These are phyloP conservation scores for Cladophialophora exuberans DNA, from an alignment of 2,329 filamentous ascomycete genomes.

Conservation along the genomic window DNA sequence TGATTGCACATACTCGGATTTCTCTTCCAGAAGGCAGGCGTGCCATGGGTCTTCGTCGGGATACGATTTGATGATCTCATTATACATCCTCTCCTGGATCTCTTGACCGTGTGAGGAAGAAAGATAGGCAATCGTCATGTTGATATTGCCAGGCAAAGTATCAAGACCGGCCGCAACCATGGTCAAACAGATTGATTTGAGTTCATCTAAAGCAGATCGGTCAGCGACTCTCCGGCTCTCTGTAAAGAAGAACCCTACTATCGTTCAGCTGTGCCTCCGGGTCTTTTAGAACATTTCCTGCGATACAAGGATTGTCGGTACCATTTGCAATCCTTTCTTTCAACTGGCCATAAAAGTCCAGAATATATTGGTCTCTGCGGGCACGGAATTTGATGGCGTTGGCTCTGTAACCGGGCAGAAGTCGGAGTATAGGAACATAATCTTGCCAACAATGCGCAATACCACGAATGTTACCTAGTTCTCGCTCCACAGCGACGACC, in stretches of 20 bases:
- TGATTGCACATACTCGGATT: slow-evolving; percentile 73
- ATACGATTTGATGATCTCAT: slow-evolving; percentile 70
- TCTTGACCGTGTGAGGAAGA: slow-evolving; percentile 66
- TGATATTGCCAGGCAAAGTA: slow-evolving; percentile 75
- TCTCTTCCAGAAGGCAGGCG: slow-evolving; percentile 71
- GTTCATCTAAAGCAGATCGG: slow-evolving; percentile 58
- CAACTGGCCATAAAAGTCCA: slow-evolving; percentile 58
- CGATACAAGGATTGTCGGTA: slow-evolving; percentile 69
- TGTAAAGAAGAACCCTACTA: no score
- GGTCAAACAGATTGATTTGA: slow-evolving; percentile 78
- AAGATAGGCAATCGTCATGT: slow-evolving; percentile 77
- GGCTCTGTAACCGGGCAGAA: slow-evolving; percentile 63
- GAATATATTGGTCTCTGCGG: slow-evolving; percentile 68
- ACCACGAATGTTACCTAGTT: slow-evolving; percentile 74
- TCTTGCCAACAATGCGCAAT: slow-evolving; percentile 72
- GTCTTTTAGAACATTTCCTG: slow-evolving; percentile 70
- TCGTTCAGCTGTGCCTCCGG: slow-evolving; percentile 69
- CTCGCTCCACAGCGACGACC: slow-evolving; percentile 70
- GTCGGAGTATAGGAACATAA: slow-evolving; percentile 69
- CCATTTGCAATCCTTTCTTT: slow-evolving; percentile 64
- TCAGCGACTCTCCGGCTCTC: slow-evolving; percentile 6
- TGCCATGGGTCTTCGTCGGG: slow-evolving; percentile 74
- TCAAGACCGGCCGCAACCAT: slow-evolving; percentile 81
- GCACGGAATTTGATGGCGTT: slow-evolving; percentile 66
- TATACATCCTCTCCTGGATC: slow-evolving; percentile 69